Evolutionary conservation across 2,329 filamentous ascomycete genomes (phyloP).

Genomic region (Hirsutella rhossiliensis): DNA sequence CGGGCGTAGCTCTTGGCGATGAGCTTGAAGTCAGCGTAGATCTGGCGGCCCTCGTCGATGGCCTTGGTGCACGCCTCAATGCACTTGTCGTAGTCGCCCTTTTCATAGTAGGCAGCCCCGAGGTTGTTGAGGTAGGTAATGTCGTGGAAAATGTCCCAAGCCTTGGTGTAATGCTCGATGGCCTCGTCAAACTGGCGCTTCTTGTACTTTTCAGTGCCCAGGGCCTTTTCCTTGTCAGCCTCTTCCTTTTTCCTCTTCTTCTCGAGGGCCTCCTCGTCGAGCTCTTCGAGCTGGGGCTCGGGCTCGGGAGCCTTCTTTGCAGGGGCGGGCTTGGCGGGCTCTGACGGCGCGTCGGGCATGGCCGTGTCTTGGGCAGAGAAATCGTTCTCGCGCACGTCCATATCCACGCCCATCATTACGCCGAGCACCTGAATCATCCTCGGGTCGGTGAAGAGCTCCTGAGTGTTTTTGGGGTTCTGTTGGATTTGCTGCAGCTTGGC

Average conservation of each 20-base stretch:
- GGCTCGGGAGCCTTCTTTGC: constrained; percentile 45
- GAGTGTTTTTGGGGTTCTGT: constrained; percentile 67
- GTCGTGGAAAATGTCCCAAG: constrained; percentile 90
- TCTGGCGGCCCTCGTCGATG: constrained; percentile 75
- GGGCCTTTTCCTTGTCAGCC: constrained; percentile 86
- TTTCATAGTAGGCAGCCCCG: constrained; percentile 88
- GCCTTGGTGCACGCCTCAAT: constrained; percentile 83
- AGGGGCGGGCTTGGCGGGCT: constrained; percentile 28
- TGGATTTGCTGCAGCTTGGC: constrained; percentile 72
- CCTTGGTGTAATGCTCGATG: constrained; percentile 87
- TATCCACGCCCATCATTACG: constrained; percentile 86
- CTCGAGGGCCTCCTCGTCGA: constrained; percentile 73
- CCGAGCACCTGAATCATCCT: constrained; percentile 90
- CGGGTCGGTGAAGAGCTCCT: constrained; percentile 76
- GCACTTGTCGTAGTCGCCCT: constrained; percentile 81
- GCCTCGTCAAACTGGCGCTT: constrained; percentile 94
- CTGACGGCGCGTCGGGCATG: constrained; percentile 57
- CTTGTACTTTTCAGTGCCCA: constrained; percentile 95
- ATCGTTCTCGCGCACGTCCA: constrained; percentile 41
- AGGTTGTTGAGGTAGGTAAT: constrained; percentile 97
- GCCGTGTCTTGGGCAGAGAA: constrained; percentile 45
- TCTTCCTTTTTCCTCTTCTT: constrained; percentile 87
- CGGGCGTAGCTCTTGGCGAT: constrained; percentile 97
- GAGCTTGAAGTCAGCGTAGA: constrained; percentile 94
- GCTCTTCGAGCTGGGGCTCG: constrained; percentile 48